Evolutionary conservation across 2,329 filamentous ascomycete genomes (phyloP), one percentile per base, ranked within the genome.

Genomic region (Pseudopithomyces maydicus): DNA sequence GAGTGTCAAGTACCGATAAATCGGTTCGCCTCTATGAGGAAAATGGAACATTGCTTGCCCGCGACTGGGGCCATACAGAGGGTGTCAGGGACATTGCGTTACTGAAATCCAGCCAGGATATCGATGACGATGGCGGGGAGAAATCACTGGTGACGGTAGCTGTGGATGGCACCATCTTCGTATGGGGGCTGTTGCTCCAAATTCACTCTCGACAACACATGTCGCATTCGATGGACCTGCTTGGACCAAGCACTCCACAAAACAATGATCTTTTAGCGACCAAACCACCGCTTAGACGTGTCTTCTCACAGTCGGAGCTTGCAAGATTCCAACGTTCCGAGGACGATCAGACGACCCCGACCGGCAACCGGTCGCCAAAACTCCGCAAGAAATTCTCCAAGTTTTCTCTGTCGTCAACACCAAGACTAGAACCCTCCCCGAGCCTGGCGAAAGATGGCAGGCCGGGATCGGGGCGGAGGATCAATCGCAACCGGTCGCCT

Each of bases 41-140:
- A 59, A 88, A 86, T 41, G 93, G 94, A 8, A 79, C 81, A 1
- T 88, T 99, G 55, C 78, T 98, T 26, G 90, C 92, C 49, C 87
- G 92, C 39, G 95, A 98, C 77, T 97, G 92, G 86, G 95, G 95
- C 1, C 95, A 99, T 66, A 97, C 93, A 0, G 93, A 97, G 71
- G 90, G 93, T 8, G 92, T 99, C 62, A 96, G 91, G 50, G 93
- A 93, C 58, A 87, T 96, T 17, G 85, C 90, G 3, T 78, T 97
- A 7, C 59, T 76, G 17, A 64, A 70, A 39, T 59, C 59, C 11
- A 46, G 57, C 11, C 85, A 90, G 53, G 65, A 61, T 15, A 59
- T 70, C 2, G 58, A 74, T 7, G 70, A 72, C 39, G 83, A 85
- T 15, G 79, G 81, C 15, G 77, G 79, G 23, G 83, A 84, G 51